Percentiles rank a stretch among this genome's conserved stretches.
Conservation (phyloP, 176 grass and related monocot species). For the Elymus sibiricus region DNA sequence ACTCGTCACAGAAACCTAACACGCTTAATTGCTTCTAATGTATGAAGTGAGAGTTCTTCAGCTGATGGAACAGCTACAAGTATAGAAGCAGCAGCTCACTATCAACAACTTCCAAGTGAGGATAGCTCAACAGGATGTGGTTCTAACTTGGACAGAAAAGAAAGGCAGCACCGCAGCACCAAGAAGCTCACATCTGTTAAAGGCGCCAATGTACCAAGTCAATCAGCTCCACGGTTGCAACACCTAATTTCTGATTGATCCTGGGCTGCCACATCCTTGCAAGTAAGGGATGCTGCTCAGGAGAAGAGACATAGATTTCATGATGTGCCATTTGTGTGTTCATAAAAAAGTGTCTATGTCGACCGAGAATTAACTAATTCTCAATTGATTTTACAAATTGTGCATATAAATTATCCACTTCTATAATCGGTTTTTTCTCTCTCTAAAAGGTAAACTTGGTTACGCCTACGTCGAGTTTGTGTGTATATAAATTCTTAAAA, state of each 20-base stretch:
- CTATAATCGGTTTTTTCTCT: too few species aligned
- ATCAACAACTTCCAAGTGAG: conserved; percentile 28
- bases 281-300: neutral
- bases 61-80: neutral
- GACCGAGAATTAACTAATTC: too few species aligned
- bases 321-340: too few species aligned
- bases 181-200: conserved; percentile 37
- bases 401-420: too few species aligned
- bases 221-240: neutral
- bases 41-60: conserved; percentile 40
- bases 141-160: conserved; percentile 1
- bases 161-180: conserved; percentile 23
- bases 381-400: too few species aligned
- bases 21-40: neutral
- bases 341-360: too few species aligned
- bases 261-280: neutral
- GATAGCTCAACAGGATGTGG: conserved; percentile 14
- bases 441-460: too few species aligned
- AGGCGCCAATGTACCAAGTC: neutral
- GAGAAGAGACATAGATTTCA: too few species aligned
- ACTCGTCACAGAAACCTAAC: neutral
- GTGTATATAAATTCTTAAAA: too few species aligned
- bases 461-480: too few species aligned
- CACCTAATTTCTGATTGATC: neutral
- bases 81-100: conserved; percentile 1